phyloP scores from a whole-genome alignment of 2,329 filamentous ascomycete species.

The Cercospora citrullina region DNA sequence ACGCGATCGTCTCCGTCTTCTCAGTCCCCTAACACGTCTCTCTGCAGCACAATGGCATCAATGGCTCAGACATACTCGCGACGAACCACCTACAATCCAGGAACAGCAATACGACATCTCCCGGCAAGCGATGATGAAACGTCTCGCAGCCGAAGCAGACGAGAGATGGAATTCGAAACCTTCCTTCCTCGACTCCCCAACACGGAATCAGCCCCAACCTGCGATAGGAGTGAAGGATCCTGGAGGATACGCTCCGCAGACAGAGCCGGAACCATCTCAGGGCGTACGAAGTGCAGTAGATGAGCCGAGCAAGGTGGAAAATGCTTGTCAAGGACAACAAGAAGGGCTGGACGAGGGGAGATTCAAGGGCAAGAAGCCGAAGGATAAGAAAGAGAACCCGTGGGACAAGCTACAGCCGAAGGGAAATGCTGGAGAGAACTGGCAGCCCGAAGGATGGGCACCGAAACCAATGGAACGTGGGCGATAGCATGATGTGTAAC shows the following conservation, averaged over 20 bases:
- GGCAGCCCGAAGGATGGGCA: slow-evolving; percentile 51
- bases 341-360: slow-evolving; percentile 38
- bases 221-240: slow-evolving; percentile 48
- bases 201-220: slow-evolving; percentile 50
- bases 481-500: slow-evolving; percentile 12
- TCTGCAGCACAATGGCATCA: slow-evolving; percentile 64
- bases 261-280: slow-evolving; percentile 35
- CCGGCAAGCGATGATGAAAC: slow-evolving; percentile 59
- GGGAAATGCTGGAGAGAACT: slow-evolving; percentile 46
- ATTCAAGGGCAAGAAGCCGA: slow-evolving; percentile 35
- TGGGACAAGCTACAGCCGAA: slow-evolving; percentile 43
- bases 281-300: slow-evolving; percentile 38
- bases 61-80: slow-evolving; percentile 64
- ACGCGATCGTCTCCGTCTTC: too few species aligned
- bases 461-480: slow-evolving; percentile 42
- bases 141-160: slow-evolving; percentile 60
- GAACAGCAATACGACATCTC: slow-evolving; percentile 61
- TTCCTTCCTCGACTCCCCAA: slow-evolving; percentile 59
- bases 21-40: background rate
- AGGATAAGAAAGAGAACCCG: slow-evolving; percentile 37
- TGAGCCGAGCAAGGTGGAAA: slow-evolving; percentile 37
- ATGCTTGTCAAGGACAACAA: slow-evolving; percentile 31
- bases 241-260: slow-evolving; percentile 39
- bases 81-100: slow-evolving; percentile 55
- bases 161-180: slow-evolving; percentile 62